These are phyloP conservation scores for Trematosphaeria pertusa DNA, from an alignment of 2,329 filamentous ascomycete genomes.

Conservation along the genomic window DNA sequence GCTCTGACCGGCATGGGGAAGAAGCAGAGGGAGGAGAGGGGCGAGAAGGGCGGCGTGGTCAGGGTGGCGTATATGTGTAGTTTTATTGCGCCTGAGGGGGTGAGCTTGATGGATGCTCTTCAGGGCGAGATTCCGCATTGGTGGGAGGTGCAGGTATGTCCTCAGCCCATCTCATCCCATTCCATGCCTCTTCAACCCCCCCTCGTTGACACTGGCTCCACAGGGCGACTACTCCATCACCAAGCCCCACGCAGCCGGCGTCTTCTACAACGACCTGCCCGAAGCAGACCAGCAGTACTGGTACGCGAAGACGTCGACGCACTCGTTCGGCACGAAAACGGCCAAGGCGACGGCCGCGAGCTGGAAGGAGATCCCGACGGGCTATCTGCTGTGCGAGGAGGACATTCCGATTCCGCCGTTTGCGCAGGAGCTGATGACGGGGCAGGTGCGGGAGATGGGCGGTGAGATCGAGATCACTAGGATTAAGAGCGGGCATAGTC, in stretches of 20 bases:
- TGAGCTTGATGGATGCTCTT: slow-evolving; percentile 39
- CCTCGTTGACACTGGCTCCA: not conserved
- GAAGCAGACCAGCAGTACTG: slow-evolving; percentile 29
- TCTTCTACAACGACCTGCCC: slow-evolving; percentile 42
- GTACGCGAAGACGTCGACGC: slow-evolving; percentile 21
- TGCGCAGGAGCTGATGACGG: slow-evolving; percentile 42
- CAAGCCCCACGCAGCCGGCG: slow-evolving; percentile 7
- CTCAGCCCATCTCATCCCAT: not conserved
- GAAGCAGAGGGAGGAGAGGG: slow-evolving; percentile 38
- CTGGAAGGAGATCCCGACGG: slow-evolving; percentile 45
- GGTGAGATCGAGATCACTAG: slow-evolving; percentile 40
- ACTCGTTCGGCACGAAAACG: slow-evolving; percentile 34
- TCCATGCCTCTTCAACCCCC: not conserved
- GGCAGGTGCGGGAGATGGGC: slow-evolving; percentile 32
- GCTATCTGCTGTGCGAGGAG: slow-evolving; percentile 48
- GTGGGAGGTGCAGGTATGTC: slow-evolving; percentile 33
- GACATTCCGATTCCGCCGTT: slow-evolving; percentile 41
- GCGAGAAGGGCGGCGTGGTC: slow-evolving; percentile 49
- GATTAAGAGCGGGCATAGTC: slow-evolving; percentile 48
- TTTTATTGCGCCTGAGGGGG: slow-evolving; percentile 46
- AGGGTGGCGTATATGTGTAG: slow-evolving; percentile 46
- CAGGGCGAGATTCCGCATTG: slow-evolving; percentile 33
- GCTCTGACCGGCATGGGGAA: slow-evolving; percentile 45
- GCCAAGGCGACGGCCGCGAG: slow-evolving; percentile 34
- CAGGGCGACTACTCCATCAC: slow-evolving; percentile 3